Evolutionary conservation across 1,284 basidiomycete genomes (phyloP), one percentile per base, ranked within the genome.

Genomic region (Limonomyces culmigenus): DNA sequence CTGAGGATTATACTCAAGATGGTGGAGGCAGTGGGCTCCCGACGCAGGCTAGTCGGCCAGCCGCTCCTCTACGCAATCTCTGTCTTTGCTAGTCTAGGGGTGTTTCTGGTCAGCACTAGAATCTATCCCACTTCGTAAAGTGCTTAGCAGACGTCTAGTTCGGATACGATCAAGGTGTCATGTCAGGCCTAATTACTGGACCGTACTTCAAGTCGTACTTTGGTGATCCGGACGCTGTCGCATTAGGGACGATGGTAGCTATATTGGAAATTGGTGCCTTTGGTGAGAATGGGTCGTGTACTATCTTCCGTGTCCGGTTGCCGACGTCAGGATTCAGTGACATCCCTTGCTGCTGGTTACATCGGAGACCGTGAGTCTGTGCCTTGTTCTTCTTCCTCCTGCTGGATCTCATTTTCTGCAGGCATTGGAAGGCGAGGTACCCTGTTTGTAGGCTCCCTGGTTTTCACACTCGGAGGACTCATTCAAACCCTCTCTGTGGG

Each of bases 141-240:
- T 36, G 18, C 39, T 33, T 31, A 30, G 13, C 8, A 18, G 18
- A 14, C 18, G 41, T 43, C 43, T 53, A 75, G 84, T 91, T 89
- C 56, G 87, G 88, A 42, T 89, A 88, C 69, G 86, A 91, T 56
- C 87, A 92, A 67, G 88, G 87, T 41, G 80, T 86, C 50, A 86
- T 86, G 79, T 84, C 77, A 44, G 88, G 88, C 20, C 78, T 95
- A 48, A 93, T 97, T 54, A 97, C 92, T 15, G 86, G 87, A 0
- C 87, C 88, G 18, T 74, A 91, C 54, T 95, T 96, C 59, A 74
- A 70, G 47, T 68, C 72, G 41, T 85, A 69, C 55, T 88, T 93
- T 61, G 63, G 83, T 43, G 68, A 81, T 19, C 92, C 92, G 4
- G 70, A 69, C 19, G 60, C 71, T 3, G 52, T 76, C 29, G 61